Percentiles rank a stretch among this genome's conserved stretches.
Evolutionary conservation across 768 basidiomycete species (phyloP).

Genomic region (Russula ochroleuca): DNA sequence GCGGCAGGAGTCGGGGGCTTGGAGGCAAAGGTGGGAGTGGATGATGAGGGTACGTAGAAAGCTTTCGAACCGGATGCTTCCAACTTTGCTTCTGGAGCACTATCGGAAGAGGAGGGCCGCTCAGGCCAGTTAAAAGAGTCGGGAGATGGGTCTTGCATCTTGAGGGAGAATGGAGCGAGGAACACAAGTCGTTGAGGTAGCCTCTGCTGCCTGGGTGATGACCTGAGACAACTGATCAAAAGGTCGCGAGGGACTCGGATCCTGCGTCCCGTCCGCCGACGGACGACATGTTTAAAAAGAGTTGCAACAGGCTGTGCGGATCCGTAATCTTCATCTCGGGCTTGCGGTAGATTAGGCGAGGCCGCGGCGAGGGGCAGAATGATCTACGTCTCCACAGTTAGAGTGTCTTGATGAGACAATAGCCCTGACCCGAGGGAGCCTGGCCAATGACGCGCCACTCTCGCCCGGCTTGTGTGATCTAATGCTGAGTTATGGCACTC

Average conservation of each 20-base stretch:
- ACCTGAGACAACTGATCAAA: slow-evolving; percentile 33
- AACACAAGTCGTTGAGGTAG: slow-evolving; percentile 19
- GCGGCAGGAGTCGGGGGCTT: slow-evolving; percentile 18
- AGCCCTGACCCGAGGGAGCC: slow-evolving; percentile 17
- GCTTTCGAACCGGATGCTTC: slow-evolving; percentile 20
- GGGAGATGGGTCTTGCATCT: slow-evolving; percentile 30
- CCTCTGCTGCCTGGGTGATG: slow-evolving; percentile 31
- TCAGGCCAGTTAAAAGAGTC: slow-evolving; percentile 36
- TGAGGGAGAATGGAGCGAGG: slow-evolving; percentile 21
- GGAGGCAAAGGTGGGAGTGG: slow-evolving; percentile 25
- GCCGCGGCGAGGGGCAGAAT: slow-evolving; percentile 24
- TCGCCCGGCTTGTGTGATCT: slow-evolving; percentile 15
- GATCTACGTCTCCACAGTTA: slow-evolving; percentile 24
- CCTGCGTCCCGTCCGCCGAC: slow-evolving; percentile 25
- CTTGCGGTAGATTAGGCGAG: slow-evolving; percentile 29
- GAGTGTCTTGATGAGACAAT: slow-evolving; percentile 22
- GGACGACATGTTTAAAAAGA: slow-evolving; percentile 28
- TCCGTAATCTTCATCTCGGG: slow-evolving; percentile 27
- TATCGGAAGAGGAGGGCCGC: slow-evolving; percentile 29
- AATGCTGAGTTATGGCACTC: slow-evolving; percentile 18
- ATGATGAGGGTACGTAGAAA: slow-evolving; percentile 49
- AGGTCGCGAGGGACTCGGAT: slow-evolving; percentile 36
- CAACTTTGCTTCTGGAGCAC: slow-evolving; percentile 22
- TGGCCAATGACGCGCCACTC: slow-evolving; percentile 16
- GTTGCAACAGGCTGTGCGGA: slow-evolving; percentile 31